Base-by-base conservation (phyloP, 73 alveolate species). In the Blepharisma stoltei region DNA sequence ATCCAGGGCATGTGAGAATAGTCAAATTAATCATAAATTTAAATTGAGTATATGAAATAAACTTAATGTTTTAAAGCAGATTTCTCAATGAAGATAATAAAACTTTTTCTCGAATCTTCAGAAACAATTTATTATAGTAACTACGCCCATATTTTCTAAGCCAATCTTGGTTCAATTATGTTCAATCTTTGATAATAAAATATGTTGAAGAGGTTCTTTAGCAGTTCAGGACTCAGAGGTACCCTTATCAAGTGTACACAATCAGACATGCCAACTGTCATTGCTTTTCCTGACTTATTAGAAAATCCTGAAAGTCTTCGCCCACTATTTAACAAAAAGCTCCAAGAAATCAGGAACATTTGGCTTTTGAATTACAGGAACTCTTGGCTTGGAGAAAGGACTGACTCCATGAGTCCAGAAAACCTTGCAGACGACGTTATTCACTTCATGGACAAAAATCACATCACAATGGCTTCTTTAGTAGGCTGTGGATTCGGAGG, bases 401-500 rank as follows among this genome's bases (percentile, higher is more conserved):
- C 79, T 69, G 86, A 81, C 54, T 85, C 92, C 23, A 79, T 85
- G 77, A 81, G 20, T 3, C 76, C 79, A 4, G 79, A 69, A 46
- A 53, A 88, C 55, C 85, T 88, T 67, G 80, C 92, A 47, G 47
- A 46, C 20, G 95, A 88, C 66, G 88, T 88, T 69, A 76, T 76
- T 32, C 65, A 92, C 65, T 88, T 66, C 52, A 88, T 88, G 95
- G 90, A 88, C 65, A 81, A 84, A 27, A 49, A 88, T 77, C 18
- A 55, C 14, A 76, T 88, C 81, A 80, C 92, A 4, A 37, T 77
- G 71, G 95, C 95, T 6, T 71, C 88, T 54, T 70, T 88, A 48
- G 88, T 90, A 11, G 95, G 95, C 9, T 88, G 81, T 55, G 95
- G 95, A 50, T 85, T 88, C 78, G 95, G 95, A 25, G 95, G 92